Conservation (phyloP, 2,329 filamentous ascomycete genomes). For the Tolypocladium cylindrosporum region DNA sequence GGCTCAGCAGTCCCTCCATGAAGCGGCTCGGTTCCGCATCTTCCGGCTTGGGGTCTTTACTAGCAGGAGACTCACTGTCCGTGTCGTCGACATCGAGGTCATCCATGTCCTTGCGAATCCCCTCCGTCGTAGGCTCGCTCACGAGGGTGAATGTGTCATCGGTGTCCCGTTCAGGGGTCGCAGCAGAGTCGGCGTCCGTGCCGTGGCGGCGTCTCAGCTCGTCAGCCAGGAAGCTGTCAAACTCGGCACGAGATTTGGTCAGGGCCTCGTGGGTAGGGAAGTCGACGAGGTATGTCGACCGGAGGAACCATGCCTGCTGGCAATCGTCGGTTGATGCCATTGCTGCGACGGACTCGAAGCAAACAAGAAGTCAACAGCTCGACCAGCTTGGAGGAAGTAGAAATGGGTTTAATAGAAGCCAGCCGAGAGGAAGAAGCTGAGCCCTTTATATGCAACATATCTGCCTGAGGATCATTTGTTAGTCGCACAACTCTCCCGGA, state of each 20-base stretch:
- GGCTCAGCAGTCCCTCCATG: constrained; percentile 21
- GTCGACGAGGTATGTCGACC: constrained; percentile 25
- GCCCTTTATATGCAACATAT: background rate
- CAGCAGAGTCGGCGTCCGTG: background rate
- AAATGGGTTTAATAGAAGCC: background rate
- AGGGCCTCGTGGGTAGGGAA: constrained; percentile 27
- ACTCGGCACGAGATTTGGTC: constrained; percentile 18
- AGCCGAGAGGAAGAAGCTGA: background rate
- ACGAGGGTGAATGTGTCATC: constrained; percentile 17
- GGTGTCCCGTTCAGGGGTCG: background rate
- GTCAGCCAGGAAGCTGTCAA: constrained; percentile 19
- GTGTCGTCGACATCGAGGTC: constrained; percentile 2
- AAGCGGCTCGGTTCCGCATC: constrained; percentile 15
- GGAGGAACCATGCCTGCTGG: constrained; percentile 26
- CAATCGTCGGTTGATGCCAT: constrained; percentile 7
- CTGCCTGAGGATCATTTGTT: background rate
- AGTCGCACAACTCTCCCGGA: background rate
- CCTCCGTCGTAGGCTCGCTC: constrained; percentile 14
- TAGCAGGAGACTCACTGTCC: background rate
- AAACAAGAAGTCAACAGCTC: background rate
- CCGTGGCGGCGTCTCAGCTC: constrained; percentile 12
- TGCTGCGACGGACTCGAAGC: background rate
- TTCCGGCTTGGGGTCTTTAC: background rate
- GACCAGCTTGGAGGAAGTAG: background rate
- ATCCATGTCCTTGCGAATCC: constrained; percentile 8